These are phyloP conservation scores for Chytriomyces sp. DNA, from an alignment of 192 early-diverging fungal genomes.

Conservation along the genomic window DNA sequence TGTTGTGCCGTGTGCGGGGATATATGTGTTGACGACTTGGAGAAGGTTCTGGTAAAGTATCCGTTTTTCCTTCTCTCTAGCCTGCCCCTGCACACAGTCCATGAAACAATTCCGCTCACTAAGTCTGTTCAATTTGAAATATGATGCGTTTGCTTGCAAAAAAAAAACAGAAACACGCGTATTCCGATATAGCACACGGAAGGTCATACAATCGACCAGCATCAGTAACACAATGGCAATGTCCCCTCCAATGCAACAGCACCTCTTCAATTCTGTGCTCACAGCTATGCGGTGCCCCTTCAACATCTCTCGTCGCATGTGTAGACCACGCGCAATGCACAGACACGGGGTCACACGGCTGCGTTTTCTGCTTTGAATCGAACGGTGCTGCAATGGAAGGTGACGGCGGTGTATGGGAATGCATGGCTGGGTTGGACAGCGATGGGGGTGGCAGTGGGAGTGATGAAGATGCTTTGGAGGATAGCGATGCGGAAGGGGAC, in stretches of 20 bases:
- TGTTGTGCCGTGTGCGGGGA: too few relatives aligned
- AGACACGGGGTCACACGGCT: not conserved
- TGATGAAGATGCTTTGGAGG: not conserved
- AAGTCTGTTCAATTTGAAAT: too few relatives aligned
- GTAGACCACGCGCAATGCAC: not conserved
- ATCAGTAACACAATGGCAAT: not conserved
- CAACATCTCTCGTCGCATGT: not conserved
- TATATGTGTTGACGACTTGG: too few relatives aligned
- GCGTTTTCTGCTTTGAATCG: not conserved
- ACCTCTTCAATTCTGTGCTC: not conserved
- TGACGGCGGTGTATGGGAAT: slow-evolving; percentile 6
- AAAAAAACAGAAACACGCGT: too few relatives aligned
- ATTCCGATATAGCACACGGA: too few relatives aligned
- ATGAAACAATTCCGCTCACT: too few relatives aligned
- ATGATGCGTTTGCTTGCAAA: too few relatives aligned
- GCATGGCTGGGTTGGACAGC: slow-evolving; percentile 1
- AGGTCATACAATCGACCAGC: too few relatives aligned
- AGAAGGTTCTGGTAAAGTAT: too few relatives aligned
- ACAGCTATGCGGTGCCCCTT: not conserved
- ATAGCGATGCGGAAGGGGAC: slow-evolving; percentile 9
- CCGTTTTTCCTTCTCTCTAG: too few relatives aligned
- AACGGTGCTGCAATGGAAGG: not conserved
- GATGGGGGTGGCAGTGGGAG: too few relatives aligned
- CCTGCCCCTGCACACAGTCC: too few relatives aligned
- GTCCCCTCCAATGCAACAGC: not conserved